Percentiles rank a stretch among this genome's conserved stretches.
Conservation (phyloP, 23 red algal species). For the Agarophyton chilense region DNA sequence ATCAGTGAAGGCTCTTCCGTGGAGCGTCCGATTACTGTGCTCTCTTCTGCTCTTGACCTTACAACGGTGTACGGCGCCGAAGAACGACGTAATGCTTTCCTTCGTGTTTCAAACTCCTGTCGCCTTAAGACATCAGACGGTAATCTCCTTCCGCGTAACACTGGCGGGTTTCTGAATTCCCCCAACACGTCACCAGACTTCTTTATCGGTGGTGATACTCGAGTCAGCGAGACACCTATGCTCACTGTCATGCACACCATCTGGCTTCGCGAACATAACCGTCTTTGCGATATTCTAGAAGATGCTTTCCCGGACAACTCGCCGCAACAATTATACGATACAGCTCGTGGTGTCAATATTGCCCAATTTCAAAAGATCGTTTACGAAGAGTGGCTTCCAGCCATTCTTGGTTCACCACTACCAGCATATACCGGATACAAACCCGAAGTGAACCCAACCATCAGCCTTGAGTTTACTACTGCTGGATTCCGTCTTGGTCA, state of each 20-base stretch:
- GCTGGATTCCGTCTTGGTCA: constrained; percentile 64
- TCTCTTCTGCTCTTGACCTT: constrained; percentile 55
- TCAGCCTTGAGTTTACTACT: constrained; percentile 53
- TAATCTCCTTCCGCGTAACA: constrained; percentile 47
- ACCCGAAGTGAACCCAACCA: constrained; percentile 15
- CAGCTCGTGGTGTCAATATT: constrained; percentile 28
- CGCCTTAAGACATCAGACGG: constrained; percentile 11
- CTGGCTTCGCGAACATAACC: constrained; percentile 63
- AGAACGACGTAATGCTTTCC: constrained; percentile 11
- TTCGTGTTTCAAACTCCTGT: constrained; percentile 31
- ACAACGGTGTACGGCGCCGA: constrained; percentile 48
- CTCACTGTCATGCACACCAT: constrained; percentile 47
- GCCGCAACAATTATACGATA: constrained; percentile 1
- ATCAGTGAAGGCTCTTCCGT: neutral
- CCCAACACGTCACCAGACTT: constrained; percentile 16
- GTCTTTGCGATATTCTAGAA: constrained; percentile 27
- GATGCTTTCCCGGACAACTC: constrained; percentile 10
- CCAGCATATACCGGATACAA: constrained; percentile 31
- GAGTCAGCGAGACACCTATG: constrained; percentile 43
- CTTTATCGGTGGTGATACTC: constrained; percentile 61
- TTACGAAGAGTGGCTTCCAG: constrained; percentile 47
- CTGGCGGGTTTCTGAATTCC: constrained; percentile 2
- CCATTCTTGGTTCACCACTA: constrained; percentile 8
- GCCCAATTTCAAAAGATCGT: constrained; percentile 58
- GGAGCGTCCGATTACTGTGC: constrained; percentile 41